Evolutionary conservation across 108 stramenopile species (phyloP).

Genomic region (Seminavis robusta): DNA sequence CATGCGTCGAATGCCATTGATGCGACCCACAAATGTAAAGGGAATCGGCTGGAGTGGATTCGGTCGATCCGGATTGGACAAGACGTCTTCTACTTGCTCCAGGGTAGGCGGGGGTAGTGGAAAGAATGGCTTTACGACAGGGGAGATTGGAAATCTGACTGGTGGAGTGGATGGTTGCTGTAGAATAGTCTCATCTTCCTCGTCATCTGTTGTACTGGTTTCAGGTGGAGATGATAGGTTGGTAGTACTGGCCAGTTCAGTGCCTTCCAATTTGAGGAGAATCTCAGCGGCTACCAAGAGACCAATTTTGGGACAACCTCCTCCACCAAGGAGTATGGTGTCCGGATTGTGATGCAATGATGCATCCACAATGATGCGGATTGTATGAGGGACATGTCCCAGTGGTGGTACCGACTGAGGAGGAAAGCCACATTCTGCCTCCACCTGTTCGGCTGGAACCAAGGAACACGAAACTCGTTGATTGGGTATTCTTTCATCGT

Average conservation of each 20-base stretch:
- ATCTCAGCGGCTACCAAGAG: not conserved
- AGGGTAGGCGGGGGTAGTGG: conserved; percentile 10
- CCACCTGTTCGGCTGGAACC: conserved; percentile 6
- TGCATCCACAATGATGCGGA: conserved; percentile 6
- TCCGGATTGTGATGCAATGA: not conserved
- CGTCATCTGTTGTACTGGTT: too few species aligned
- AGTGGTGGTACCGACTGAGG: conserved; percentile 7
- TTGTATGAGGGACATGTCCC: not conserved
- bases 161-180: conserved; percentile 1
- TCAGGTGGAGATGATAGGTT: too few species aligned
- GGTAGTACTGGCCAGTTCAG: too few species aligned
- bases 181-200: not conserved
- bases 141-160: not conserved
- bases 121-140: conserved; percentile 14
- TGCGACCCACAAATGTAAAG: conserved; percentile 21
- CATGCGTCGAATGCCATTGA: conserved; percentile 29
- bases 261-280: too few species aligned
- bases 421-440: conserved; percentile 6
- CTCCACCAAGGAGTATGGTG: conserved; percentile 5
- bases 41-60: conserved; percentile 1
- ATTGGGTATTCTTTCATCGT: too few species aligned
- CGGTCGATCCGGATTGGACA: not conserved
- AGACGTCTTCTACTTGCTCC: not conserved
- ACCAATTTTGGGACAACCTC: conserved; percentile 1
- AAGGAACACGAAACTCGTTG: too few species aligned